Percentiles rank a stretch among this genome's conserved stretches.
phyloP scores from a whole-genome alignment of 2,329 filamentous ascomycete genomes.

The Penicillium sp. region DNA sequence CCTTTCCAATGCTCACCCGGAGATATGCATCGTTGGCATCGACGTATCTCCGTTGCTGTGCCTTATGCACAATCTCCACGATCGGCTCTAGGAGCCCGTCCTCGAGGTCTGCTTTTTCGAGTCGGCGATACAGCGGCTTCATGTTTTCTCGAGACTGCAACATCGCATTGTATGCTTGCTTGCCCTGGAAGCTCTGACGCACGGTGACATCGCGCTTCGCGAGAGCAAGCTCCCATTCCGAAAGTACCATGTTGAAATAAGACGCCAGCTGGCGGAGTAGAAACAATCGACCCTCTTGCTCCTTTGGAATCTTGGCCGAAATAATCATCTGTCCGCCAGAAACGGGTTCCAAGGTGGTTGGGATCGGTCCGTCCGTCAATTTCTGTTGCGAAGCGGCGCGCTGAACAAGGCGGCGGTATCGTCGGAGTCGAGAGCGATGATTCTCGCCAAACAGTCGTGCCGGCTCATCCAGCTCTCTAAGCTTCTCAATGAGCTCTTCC shows the following conservation, averaged over 20 bases:
- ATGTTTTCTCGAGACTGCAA: constrained; percentile 83
- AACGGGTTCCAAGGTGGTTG: constrained; percentile 76
- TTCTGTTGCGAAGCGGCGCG: constrained; percentile 37
- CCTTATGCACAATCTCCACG: constrained; percentile 85
- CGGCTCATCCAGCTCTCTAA: constrained; percentile 73
- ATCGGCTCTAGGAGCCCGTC: constrained; percentile 77
- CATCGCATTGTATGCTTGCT: constrained; percentile 80
- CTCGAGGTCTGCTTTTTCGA: constrained; percentile 78
- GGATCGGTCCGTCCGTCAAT: constrained; percentile 74
- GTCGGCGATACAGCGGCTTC: constrained; percentile 82
- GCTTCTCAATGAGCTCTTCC: constrained; percentile 64
- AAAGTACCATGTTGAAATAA: constrained; percentile 95
- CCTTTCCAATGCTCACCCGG: constrained; percentile 88
- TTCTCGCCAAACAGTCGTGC: constrained; percentile 76
- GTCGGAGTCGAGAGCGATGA: constrained; percentile 64
- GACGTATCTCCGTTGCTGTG: constrained; percentile 88
- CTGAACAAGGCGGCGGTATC: constrained; percentile 64
- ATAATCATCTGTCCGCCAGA: constrained; percentile 89
- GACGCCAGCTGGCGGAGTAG: constrained; percentile 85
- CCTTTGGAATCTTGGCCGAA: constrained; percentile 59
- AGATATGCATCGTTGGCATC: constrained; percentile 96
- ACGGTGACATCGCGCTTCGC: constrained; percentile 56
- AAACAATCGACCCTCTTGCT: constrained; percentile 65
- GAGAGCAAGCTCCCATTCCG: constrained; percentile 80
- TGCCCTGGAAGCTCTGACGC: constrained; percentile 73